Conservation (phyloP, 2,329 filamentous ascomycete genomes). For the Penicillium fuscoglaucum region DNA sequence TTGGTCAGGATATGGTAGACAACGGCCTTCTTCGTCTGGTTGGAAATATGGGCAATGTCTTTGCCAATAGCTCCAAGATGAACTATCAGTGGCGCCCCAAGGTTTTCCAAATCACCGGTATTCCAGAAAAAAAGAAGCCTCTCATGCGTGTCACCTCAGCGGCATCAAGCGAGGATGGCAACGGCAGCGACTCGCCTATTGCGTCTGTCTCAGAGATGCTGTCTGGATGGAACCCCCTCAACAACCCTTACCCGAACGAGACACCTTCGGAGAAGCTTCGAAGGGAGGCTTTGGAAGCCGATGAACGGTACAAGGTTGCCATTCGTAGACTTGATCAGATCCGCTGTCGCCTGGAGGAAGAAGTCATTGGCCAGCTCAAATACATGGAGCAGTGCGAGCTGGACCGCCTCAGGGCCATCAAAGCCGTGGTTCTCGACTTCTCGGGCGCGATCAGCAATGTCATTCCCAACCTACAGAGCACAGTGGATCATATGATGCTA, state of each 20-base stretch:
- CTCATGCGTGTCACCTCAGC: conserved; percentile 74
- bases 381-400: conserved; percentile 98
- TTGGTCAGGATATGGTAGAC: conserved; percentile 87
- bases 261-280: conserved; percentile 82
- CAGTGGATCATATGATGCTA: conserved; percentile 97
- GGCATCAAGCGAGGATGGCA: conserved; percentile 58
- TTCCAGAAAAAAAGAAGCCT: conserved; percentile 81
- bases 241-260: conserved; percentile 88
- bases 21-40: conserved; percentile 86
- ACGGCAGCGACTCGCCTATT: conserved; percentile 75
- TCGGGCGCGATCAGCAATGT: conserved; percentile 97
- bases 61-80: conserved; percentile 96
- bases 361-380: conserved; percentile 85
- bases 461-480: conserved; percentile 91
- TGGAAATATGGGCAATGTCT: conserved; percentile 91
- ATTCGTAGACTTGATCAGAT: conserved; percentile 86
- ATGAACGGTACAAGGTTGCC: conserved; percentile 87
- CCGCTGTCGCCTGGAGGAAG: conserved; percentile 91
- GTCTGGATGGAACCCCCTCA: conserved; percentile 88
- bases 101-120: conserved; percentile 81
- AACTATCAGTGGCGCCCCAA: conserved; percentile 97
- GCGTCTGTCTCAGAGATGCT: conserved; percentile 86
- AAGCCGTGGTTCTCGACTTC: conserved; percentile 96
- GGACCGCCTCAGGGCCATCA: conserved; percentile 94
- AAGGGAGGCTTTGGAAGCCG: conserved; percentile 83